Evolutionary conservation across 805 yeast genomes (phyloP), one percentile per base, ranked within the genome.

Genomic region (Pachysolen tannophilus): DNA sequence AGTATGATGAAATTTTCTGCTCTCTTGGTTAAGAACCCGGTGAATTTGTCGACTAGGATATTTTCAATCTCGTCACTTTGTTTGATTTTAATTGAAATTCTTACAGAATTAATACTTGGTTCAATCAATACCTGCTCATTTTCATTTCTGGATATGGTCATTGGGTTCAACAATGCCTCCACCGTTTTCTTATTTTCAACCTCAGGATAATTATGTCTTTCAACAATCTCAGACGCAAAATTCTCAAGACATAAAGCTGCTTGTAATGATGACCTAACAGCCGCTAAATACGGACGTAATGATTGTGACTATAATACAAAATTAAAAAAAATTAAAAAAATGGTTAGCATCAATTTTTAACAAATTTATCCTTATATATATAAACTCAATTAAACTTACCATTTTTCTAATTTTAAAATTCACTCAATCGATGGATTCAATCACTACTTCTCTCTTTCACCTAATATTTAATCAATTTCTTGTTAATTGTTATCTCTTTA

Each of bases 261-360:
- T 19, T 94, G 85, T 47, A 92, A 71, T 20, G 97, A 86, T 38
- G 82, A 75, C 58, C 97, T 81, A 26, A 92, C 98, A 1, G 97
- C 96, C 6, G 84, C 79, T 35, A 92, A 71, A 52, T 92, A 92
- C 40, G 98, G 98, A 51, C 90, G 85, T 41, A 92, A 73, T 3
- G 98, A 90, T 75, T 92, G 98, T 10, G 97, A 90, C 98, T 83
- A 47, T n/a, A n/a, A n/a, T n/a, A n/a, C n/a, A n/a, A n/a, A n/a
- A n/a, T n/a, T n/a, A n/a, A n/a, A n/a, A n/a, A n/a, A n/a, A n/a
- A n/a, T n/a, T n/a, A n/a, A n/a, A n/a, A n/a, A n/a, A n/a, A n/a
- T n/a, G n/a, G n/a, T n/a, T n/a, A n/a, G n/a, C n/a, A n/a, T n/a
- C n/a, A n/a, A n/a, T n/a, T n/a, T n/a, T n/a, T n/a, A n/a, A n/a